These are phyloP conservation scores for Wallemia ichthyophaga DNA, from an alignment of 1,284 basidiomycete genomes.

Conservation along the genomic window DNA sequence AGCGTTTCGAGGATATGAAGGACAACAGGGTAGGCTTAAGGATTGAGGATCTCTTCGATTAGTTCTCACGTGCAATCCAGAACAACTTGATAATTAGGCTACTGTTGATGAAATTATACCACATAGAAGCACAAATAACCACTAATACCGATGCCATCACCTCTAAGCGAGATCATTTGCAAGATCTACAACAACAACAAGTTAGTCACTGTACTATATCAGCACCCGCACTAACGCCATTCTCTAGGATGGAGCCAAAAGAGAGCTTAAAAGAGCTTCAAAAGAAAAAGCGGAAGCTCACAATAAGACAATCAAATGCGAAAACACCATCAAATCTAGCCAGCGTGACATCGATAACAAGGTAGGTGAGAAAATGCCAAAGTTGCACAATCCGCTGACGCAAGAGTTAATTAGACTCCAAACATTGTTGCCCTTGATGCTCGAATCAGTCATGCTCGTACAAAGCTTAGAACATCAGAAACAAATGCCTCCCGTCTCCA, in stretches of 20 bases:
- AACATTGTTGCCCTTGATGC: slow-evolving; percentile 51
- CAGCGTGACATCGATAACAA: slow-evolving; percentile 58
- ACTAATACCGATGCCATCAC: slow-evolving; percentile 36
- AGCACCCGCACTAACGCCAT: background rate
- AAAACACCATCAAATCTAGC: slow-evolving; percentile 44
- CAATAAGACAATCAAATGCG: slow-evolving; percentile 37
- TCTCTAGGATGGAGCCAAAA: slow-evolving; percentile 24
- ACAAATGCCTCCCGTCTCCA: slow-evolving; percentile 32
- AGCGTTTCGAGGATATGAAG: slow-evolving; percentile 51
- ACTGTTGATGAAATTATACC: slow-evolving; percentile 63
- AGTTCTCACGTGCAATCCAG: background rate
- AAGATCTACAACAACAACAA: slow-evolving; percentile 35
- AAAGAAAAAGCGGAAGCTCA: slow-evolving; percentile 49
- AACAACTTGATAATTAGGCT: slow-evolving; percentile 23
- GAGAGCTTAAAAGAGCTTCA: slow-evolving; percentile 35
- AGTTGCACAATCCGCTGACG: background rate
- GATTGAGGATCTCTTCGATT: background rate
- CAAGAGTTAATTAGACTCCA: slow-evolving; percentile 31
- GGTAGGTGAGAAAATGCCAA: slow-evolving; percentile 18
- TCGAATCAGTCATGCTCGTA: slow-evolving; percentile 53
- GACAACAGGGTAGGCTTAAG: slow-evolving; percentile 28
- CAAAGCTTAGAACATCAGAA: slow-evolving; percentile 40
- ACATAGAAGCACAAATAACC: slow-evolving; percentile 56
- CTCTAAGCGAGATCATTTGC: slow-evolving; percentile 35
- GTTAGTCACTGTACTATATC: slow-evolving; percentile 9